Evolutionary conservation across 345 rosid species (phyloP).

Genomic region (Kandelia obovata): DNA sequence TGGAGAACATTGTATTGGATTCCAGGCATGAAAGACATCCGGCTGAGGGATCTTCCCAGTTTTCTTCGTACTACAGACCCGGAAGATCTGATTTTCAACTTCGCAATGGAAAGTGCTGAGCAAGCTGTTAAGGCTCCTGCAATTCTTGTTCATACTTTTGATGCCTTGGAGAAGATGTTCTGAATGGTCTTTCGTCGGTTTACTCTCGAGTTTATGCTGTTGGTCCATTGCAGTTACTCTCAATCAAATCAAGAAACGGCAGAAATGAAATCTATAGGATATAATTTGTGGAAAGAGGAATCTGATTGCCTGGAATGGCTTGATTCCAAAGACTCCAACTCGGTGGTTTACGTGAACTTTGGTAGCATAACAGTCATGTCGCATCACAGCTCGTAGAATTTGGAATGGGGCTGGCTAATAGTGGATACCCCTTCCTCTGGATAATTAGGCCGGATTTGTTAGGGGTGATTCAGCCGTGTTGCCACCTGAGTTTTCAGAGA

Average conservation of each 20-base stretch:
- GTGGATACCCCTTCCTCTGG: conserved; percentile 6
- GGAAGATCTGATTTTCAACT: too few relatives aligned
- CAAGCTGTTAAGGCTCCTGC: too few relatives aligned
- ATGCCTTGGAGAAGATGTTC: too few relatives aligned
- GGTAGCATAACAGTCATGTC: background rate
- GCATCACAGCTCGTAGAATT: conserved; percentile 1
- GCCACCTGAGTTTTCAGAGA: background rate
- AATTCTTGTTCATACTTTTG: too few relatives aligned
- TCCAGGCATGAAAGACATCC: too few relatives aligned
- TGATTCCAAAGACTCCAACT: background rate
- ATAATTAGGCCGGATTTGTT: conserved; percentile 5
- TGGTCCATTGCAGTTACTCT: conserved; percentile 1
- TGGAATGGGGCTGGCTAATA: conserved; percentile 6
- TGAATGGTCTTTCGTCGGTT: background rate
- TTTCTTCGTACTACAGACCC: too few relatives aligned
- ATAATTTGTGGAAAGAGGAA: conserved; percentile 8
- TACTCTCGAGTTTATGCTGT: background rate
- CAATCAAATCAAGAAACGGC: background rate
- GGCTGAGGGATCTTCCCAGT: too few relatives aligned
- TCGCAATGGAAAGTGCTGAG: too few relatives aligned
- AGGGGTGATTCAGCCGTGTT: background rate
- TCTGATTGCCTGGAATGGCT: conserved; percentile 6
- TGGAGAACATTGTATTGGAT: too few relatives aligned
- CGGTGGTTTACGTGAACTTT: conserved; percentile 8
- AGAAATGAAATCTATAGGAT: background rate